Evolutionary conservation across 2,329 filamentous ascomycete species (phyloP), one percentile per base, ranked within the genome.

Genomic region (Coleophoma cylindrospora): DNA sequence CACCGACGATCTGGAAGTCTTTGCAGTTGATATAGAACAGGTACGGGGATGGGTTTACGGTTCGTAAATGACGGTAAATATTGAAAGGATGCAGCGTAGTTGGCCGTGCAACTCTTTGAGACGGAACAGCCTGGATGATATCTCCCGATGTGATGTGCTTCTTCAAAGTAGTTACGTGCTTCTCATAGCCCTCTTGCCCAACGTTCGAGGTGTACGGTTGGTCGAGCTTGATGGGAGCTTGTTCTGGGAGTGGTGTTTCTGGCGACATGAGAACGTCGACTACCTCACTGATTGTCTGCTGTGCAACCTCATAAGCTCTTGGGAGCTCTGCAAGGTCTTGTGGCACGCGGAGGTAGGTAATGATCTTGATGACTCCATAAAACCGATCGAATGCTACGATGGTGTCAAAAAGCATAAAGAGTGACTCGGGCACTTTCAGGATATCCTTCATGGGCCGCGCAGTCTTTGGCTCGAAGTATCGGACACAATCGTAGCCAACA

Each of bases 381-480:
- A 97, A 96, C 63, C 95, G 86, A 66, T 99, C 94, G 64, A 97
- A 91, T 10, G 91, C 91, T 27, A 99, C 79, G 53, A 97, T 86
- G 38, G 92, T 96, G 67, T 97, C 89, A 68, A 90, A 97, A 13
- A 99, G 78, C 89, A 97, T 97, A 68, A 99, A 97, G 32, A 97
- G 75, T 52, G 89, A 91, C 75, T 99, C 94, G 0, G 94, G 94
- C 40, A 97, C 89, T 53, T 86, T 74, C 19, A 97, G 78, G 32
- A 95, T 80, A 69, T 99, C 94, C 69, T 94, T 86, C 75, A 96
- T 83, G 3, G 89, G 83, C 45, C 91, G 81, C 22, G 84, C 85
- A n/a, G 94, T 97, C 77, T 91, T 95, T 54, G 94, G 94, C 75
- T 99, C 94, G 61, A 99, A 99, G 71, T 97, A 97, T 64, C 86